Evolutionary conservation across 2,329 filamentous ascomycete genomes (phyloP).

Genomic region (Byssothecium circinans): DNA sequence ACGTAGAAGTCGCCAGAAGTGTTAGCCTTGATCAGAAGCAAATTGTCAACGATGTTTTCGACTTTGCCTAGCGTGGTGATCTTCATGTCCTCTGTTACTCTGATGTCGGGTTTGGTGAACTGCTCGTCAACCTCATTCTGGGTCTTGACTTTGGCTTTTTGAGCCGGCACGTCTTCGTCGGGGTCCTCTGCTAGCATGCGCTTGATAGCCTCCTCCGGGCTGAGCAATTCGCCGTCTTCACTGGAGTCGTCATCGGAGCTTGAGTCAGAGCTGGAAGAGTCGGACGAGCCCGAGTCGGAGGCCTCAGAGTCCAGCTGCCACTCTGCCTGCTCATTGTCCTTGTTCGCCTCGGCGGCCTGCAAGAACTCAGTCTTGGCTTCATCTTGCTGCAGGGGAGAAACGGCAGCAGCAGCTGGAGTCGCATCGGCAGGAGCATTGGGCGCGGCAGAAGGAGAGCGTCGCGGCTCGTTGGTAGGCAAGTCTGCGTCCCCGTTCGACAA

Average conservation of each 20-base stretch:
- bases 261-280: conserved; percentile 53
- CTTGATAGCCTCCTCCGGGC: conserved; percentile 78
- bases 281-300: conserved; percentile 58
- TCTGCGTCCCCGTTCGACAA: too few species aligned
- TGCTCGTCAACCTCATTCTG: conserved; percentile 71
- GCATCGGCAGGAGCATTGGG: not conserved
- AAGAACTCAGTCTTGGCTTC: conserved; percentile 47
- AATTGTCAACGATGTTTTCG: conserved; percentile 76
- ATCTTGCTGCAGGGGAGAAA: conserved; percentile 10
- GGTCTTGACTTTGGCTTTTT: conserved; percentile 65
- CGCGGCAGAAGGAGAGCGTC: conserved; percentile 2
- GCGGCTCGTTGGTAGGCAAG: conserved; percentile 2
- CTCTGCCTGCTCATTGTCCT: conserved; percentile 64
- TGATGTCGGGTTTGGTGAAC: conserved; percentile 69
- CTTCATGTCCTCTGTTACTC: conserved; percentile 74
- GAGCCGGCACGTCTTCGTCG: conserved; percentile 69
- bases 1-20: conserved; percentile 81
- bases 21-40: conserved; percentile 75
- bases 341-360: conserved; percentile 48
- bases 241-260: conserved; percentile 60
- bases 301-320: conserved; percentile 73
- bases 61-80: conserved; percentile 76
- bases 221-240: conserved; percentile 67
- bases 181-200: conserved; percentile 83
- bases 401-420: not conserved